Evolutionary conservation across 306 rosid genomes (phyloP).

Genomic region (Inga leiocalycina): DNA sequence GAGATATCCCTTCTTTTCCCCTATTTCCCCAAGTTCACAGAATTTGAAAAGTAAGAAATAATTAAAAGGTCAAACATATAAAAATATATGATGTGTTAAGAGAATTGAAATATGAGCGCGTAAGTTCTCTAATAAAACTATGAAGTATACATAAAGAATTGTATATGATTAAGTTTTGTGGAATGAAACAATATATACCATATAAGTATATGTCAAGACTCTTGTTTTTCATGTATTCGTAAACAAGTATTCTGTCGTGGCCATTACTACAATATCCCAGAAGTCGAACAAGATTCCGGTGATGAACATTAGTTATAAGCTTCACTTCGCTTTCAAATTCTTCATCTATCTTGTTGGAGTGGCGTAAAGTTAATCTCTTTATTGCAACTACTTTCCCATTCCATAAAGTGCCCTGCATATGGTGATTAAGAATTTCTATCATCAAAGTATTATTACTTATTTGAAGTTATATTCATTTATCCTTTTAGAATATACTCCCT

Average conservation of each 20-base stretch:
- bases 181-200: slow-evolving; percentile 34
- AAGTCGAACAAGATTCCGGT: slow-evolving; percentile 49
- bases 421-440: not conserved
- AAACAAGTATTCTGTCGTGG: slow-evolving; percentile 4
- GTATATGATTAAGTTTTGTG: not conserved
- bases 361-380: slow-evolving; percentile 41
- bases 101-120: not conserved
- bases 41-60: not conserved
- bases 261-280: slow-evolving; percentile 54
- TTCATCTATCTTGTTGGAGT: slow-evolving; percentile 28
- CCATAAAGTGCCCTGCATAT: slow-evolving; percentile 7
- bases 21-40: not conserved
- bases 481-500: too few species aligned
- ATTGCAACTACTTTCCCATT: slow-evolving; percentile 53
- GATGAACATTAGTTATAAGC: slow-evolving; percentile 56
- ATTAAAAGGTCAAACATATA: not conserved
- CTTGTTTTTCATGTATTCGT: not conserved
- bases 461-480: too few species aligned
- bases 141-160: not conserved
- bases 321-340: slow-evolving; percentile 50
- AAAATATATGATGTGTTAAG: not conserved
- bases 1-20: slow-evolving; percentile 36
- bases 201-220: slow-evolving; percentile 34
- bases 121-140: too few species aligned
- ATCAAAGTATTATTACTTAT: not conserved